Evolutionary conservation across 192 early-diverging fungal species (phyloP), one percentile per base, ranked within the genome.

Genomic region (Dispira simplex): DNA sequence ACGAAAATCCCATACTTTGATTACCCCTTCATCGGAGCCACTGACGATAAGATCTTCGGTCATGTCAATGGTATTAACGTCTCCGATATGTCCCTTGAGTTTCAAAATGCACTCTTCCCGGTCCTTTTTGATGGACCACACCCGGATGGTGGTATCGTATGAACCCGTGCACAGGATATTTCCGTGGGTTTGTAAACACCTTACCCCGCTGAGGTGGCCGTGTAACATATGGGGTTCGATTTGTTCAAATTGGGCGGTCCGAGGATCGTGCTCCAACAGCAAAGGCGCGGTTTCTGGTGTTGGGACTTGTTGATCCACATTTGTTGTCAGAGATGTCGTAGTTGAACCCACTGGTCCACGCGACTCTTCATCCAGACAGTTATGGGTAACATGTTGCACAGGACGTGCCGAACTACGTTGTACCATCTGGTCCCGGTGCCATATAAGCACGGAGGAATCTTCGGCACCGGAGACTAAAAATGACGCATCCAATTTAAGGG

Each of bases 1-100:
- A 18, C 49, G 49, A 23, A 51, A 51, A 51, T 51, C 49, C 49
- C 49, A 51, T 18, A 51, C 49, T 51, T 51, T 51, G n/a, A 51
- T 23, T 51, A 51, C n/a, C 49, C 49, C 49, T 18, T 51, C 49
- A 23, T 51, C 49, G 49, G 49, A 51, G 49, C 49, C 49, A 23
- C 49, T 51, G 23, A 51, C 49, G 49, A 51, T 51, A 20, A 51
- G 49, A 8, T 23, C 23, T 8, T 51, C 49, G 49, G 49, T 51
- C 49, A 51, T 51, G 49, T 51, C 49, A 23, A 51, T 51, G 16
- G 49, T 23, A 51, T 51, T 51, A 3, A 51, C 49, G 23, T 51
- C 49, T 20, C 49, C 23, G 49, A 20, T 51, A 51, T 51, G 49
- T 18, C 49, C 49, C 49, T 51, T 51, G 49, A 51, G 49, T 51